Evolutionary conservation across 2,329 filamentous ascomycete genomes (phyloP).

Genomic region (Cytospora mali): DNA sequence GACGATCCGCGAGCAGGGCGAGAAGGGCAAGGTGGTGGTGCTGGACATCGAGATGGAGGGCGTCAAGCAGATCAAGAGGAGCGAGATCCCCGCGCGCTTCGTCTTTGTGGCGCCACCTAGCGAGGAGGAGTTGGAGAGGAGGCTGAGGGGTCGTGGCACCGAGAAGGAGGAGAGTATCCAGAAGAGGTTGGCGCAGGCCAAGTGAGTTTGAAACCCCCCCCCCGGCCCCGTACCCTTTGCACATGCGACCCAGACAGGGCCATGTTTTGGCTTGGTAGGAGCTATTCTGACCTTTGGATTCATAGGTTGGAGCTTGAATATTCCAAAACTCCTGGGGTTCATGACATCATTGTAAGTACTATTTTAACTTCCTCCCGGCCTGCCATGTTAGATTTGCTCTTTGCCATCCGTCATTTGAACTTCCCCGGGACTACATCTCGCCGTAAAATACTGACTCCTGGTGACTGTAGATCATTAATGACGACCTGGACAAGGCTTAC

Average conservation of each 20-base stretch:
- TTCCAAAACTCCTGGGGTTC: conserved; percentile 65
- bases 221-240: background rate
- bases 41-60: conserved; percentile 99
- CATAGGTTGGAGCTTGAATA: conserved; percentile 68
- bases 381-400: background rate
- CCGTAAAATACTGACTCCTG: conserved; percentile 4
- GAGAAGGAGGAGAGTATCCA: conserved; percentile 73
- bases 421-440: background rate
- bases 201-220: conserved; percentile 34
- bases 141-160: conserved; percentile 75
- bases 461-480: conserved; percentile 38
- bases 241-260: background rate
- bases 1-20: conserved; percentile 75
- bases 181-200: conserved; percentile 71
- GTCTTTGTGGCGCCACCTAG: conserved; percentile 84
- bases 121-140: conserved; percentile 70
- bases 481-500: conserved; percentile 54
- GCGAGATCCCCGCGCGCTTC: conserved; percentile 74
- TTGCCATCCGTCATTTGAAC: background rate
- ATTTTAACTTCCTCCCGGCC: background rate
- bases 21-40: conserved; percentile 74
- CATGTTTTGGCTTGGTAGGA: background rate
- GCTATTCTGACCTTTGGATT: conserved; percentile 7
- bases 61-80: conserved; percentile 88
- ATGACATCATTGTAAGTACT: conserved; percentile 37